A percentile compares a stretch with the other conserved stretches of the same genome.
phyloP scores from a whole-genome alignment of 176 grass and related monocot genomes.

The Carex scoparia region DNA sequence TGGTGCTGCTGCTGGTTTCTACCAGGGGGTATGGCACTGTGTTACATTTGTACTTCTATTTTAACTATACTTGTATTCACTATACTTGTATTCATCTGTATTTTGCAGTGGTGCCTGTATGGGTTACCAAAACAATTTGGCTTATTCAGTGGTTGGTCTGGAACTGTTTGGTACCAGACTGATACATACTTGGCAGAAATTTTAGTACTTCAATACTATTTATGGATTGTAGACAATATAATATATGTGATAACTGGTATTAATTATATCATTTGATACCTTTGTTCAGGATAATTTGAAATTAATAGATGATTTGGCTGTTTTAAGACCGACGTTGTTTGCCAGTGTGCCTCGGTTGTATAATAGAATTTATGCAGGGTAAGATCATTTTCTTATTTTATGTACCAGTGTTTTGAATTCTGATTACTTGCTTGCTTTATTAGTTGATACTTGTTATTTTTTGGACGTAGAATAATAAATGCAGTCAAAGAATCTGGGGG shows the following conservation, averaged over 20 bases:
- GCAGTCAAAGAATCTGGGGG: constrained; percentile 85
- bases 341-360: constrained; percentile 79
- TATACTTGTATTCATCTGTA: neutral
- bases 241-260: constrained; percentile 1
- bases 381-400: constrained; percentile 30
- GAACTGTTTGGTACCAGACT: neutral
- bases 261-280: constrained; percentile 21
- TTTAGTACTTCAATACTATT: neutral
- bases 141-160: neutral
- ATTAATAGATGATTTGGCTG: constrained; percentile 92
- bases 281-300: constrained; percentile 85
- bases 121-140: neutral
- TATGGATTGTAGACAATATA: neutral
- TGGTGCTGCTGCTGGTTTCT: constrained; percentile 86
- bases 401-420: constrained; percentile 1
- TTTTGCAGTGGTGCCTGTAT: neutral
- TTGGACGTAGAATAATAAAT: constrained; percentile 57
- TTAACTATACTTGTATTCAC: neutral
- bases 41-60: neutral
- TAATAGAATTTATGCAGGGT: constrained; percentile 94
- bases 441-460: constrained; percentile 23
- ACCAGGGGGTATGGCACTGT: constrained; percentile 73
- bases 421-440: neutral
- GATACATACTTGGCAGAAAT: neutral
- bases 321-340: constrained; percentile 84